Evolutionary conservation across 2,329 filamentous ascomycete genomes (phyloP).

Genomic region (Colletotrichum endophyticum): DNA sequence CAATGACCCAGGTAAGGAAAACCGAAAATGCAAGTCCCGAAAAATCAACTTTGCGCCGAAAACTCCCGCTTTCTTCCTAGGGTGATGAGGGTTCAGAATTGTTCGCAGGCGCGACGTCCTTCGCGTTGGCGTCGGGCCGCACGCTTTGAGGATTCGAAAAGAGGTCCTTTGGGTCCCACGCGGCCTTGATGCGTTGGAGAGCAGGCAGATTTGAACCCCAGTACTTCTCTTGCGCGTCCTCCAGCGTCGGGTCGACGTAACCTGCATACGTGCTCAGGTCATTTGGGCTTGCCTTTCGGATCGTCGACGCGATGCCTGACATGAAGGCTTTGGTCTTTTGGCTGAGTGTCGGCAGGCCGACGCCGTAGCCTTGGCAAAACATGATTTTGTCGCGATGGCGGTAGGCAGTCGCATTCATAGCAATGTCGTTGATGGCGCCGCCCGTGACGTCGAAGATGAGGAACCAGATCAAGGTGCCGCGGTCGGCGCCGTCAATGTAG

Average conservation of each 20-base stretch:
- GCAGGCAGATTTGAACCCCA: conserved; percentile 57
- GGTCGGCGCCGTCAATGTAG: conserved; percentile 54
- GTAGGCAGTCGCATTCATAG: conserved; percentile 63
- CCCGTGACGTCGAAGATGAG: conserved; percentile 67
- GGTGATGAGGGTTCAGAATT: not conserved
- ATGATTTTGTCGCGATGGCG: conserved; percentile 68
- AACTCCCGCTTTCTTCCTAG: conserved; percentile 16
- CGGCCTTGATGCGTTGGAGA: conserved; percentile 54
- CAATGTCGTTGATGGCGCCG: conserved; percentile 62
- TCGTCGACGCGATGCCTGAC: conserved; percentile 51
- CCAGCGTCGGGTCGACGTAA: conserved; percentile 61
- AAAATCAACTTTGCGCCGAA: not conserved
- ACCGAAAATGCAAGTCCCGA: not conserved
- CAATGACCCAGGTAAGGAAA: not conserved
- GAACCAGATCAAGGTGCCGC: conserved; percentile 62
- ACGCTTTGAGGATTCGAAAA: conserved; percentile 67
- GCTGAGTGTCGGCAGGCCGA: conserved; percentile 52
- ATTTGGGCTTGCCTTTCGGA: conserved; percentile 40
- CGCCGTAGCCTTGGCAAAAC: conserved; percentile 66
- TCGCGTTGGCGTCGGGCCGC: conserved; percentile 26
- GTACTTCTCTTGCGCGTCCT: conserved; percentile 53
- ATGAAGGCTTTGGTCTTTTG: conserved; percentile 55
- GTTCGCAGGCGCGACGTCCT: not conserved
- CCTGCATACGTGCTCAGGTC: conserved; percentile 63
- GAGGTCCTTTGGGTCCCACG: conserved; percentile 56